These are phyloP conservation scores for Tirmania nivea DNA, from an alignment of 495 filamentous ascomycete genomes.

Conservation along the genomic window DNA sequence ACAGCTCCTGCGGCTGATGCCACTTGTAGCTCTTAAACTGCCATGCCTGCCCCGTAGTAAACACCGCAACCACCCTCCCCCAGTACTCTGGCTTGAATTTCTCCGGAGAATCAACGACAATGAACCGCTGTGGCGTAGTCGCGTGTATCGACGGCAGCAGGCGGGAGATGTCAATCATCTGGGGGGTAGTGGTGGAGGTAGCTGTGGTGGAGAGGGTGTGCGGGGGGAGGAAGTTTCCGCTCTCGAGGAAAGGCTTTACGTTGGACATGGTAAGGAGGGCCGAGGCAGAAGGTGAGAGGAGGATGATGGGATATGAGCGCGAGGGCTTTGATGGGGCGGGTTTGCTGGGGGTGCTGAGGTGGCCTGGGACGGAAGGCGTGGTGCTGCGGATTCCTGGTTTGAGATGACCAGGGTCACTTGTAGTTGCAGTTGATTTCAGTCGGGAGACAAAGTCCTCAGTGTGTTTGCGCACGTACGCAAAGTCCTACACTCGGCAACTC, in stretches of 20 bases:
- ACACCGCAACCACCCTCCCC: constrained; percentile 86
- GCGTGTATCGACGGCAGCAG: constrained; percentile 53
- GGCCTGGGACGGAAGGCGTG: constrained; percentile 20
- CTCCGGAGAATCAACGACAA: constrained; percentile 75
- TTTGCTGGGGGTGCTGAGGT: constrained; percentile 24
- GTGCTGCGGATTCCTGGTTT: neutral
- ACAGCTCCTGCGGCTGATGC: constrained; percentile 71
- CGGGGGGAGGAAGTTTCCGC: constrained; percentile 53
- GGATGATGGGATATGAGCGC: constrained; percentile 82
- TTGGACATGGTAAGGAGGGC: constrained; percentile 95
- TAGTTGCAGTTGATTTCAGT: constrained; percentile 26
- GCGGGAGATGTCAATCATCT: constrained; percentile 67
- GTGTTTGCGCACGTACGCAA: constrained; percentile 77
- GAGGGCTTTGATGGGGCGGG: constrained; percentile 19
- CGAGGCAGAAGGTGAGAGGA: constrained; percentile 93
- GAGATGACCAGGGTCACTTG: neutral
- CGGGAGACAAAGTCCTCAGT: constrained; percentile 59
- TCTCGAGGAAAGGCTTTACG: constrained; percentile 83
- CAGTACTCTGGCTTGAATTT: constrained; percentile 98
- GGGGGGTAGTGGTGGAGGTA: constrained; percentile 27
- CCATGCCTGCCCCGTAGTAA: constrained; percentile 95
- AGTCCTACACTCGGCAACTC: constrained; percentile 39
- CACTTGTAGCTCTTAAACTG: constrained; percentile 98
- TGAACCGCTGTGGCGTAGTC: constrained; percentile 62
- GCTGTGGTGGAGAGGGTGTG: constrained; percentile 27